These are phyloP conservation scores for Herpotrichia juniperi DNA, from an alignment of 2,329 filamentous ascomycete genomes.

Conservation along the genomic window DNA sequence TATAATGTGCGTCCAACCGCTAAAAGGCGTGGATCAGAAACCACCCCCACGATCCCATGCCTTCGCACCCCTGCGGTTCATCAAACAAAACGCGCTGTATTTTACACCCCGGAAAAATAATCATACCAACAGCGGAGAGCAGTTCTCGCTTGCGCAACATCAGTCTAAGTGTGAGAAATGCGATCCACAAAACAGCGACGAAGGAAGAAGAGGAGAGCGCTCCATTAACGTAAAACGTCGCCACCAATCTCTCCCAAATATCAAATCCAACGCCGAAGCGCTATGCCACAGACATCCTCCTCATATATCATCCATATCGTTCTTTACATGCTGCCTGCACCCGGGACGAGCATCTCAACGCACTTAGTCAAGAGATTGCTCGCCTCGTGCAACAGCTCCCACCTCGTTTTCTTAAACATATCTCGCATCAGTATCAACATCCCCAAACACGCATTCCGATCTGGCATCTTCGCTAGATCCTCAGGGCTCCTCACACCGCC, in stretches of 20 bases:
- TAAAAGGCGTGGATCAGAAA: not conserved
- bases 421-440: slow-evolving; percentile 81
- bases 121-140: not conserved
- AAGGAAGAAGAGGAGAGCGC: not conserved
- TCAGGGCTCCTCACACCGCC: slow-evolving; percentile 76
- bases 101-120: not conserved
- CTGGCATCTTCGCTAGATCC: slow-evolving; percentile 73
- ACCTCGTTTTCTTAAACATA: slow-evolving; percentile 81
- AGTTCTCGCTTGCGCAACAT: too few species aligned
- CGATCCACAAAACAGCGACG: not conserved
- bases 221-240: not conserved
- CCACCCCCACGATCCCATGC: not conserved
- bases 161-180: not conserved
- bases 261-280: not conserved
- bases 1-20: not conserved
- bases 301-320: not conserved
- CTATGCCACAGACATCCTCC: not conserved
- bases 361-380: slow-evolving; percentile 81
- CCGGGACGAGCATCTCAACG: slow-evolving; percentile 64
- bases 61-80: not conserved
- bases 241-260: not conserved
- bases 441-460: slow-evolving; percentile 83
- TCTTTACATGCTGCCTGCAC: slow-evolving; percentile 21
- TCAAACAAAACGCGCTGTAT: not conserved
- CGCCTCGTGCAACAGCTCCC: slow-evolving; percentile 91